A percentile compares a stretch with the other conserved stretches of the same genome.
These are phyloP conservation scores for Mixia osmundae DNA, from an alignment of 1,284 basidiomycete species.

Conservation along the genomic window DNA sequence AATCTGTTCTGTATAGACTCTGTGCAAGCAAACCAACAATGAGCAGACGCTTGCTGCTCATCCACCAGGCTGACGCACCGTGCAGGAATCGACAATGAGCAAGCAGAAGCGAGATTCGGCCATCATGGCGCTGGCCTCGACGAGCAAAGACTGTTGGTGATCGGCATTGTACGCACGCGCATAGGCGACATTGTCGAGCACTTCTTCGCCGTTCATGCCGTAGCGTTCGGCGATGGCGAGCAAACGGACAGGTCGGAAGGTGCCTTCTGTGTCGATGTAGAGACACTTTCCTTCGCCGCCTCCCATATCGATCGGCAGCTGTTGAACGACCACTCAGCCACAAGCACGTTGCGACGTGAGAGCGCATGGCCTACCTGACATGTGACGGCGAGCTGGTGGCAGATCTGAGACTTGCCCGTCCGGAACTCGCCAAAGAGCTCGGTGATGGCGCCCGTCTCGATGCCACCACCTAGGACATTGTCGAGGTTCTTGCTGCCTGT, in stretches of 20 bases:
- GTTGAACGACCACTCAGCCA: not conserved
- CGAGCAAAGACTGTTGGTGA: slow-evolving; percentile 75
- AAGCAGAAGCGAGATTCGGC: slow-evolving; percentile 93
- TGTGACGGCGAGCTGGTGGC: slow-evolving; percentile 92
- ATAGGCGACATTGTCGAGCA: slow-evolving; percentile 95
- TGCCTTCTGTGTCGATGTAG: slow-evolving; percentile 91
- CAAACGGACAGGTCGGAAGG: slow-evolving; percentile 84
- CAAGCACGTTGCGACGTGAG: not conserved
- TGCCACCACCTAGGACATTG: slow-evolving; percentile 87
- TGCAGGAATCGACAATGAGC: slow-evolving; percentile 90
- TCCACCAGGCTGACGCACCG: too few relatives aligned
- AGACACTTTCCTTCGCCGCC: slow-evolving; percentile 97
- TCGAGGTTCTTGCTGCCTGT: slow-evolving; percentile 93
- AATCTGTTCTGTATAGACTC: slow-evolving; percentile 89
- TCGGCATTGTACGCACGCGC: slow-evolving; percentile 97
- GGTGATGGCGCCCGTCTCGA: slow-evolving; percentile 96
- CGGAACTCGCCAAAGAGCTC: slow-evolving; percentile 97
- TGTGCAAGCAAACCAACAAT: too few relatives aligned
- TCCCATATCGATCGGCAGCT: slow-evolving; percentile 86
- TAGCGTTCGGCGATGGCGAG: slow-evolving; percentile 86
- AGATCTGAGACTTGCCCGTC: slow-evolving; percentile 94
- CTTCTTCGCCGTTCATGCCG: slow-evolving; percentile 89
- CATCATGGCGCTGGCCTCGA: slow-evolving; percentile 88
- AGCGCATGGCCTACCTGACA: slow-evolving; percentile 38
- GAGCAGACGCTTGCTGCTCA: too few relatives aligned